These are phyloP conservation scores for Adansonia madagascariensis DNA, from an alignment of 441 rosid genomes.

Conservation along the genomic window DNA sequence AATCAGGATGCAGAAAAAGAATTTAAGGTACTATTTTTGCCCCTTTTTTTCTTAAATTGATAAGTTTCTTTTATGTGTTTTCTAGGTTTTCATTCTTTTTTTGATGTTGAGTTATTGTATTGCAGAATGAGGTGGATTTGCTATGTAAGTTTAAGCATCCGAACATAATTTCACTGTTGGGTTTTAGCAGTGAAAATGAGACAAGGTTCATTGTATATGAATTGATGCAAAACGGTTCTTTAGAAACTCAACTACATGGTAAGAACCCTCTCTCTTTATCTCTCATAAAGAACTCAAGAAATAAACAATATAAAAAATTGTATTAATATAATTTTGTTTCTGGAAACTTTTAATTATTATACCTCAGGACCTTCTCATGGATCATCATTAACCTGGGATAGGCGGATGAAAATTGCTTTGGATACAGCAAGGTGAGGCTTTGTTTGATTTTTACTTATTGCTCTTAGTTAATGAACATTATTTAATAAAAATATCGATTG, in stretches of 20 bases:
- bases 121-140: conserved; percentile 85
- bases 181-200: conserved; percentile 62
- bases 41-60: not conserved
- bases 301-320: not conserved
- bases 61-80: not conserved
- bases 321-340: not conserved
- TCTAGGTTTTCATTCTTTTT: conserved; percentile 1
- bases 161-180: conserved; percentile 72
- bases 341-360: conserved; percentile 4
- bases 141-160: conserved; percentile 76
- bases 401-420: conserved; percentile 88
- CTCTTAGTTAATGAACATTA: not conserved
- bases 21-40: conserved; percentile 58
- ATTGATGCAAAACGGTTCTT: conserved; percentile 83
- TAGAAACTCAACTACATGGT: conserved; percentile 91
- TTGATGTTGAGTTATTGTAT: conserved; percentile 25
- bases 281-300: not conserved
- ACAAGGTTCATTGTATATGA: conserved; percentile 75
- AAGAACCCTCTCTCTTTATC: conserved; percentile 14
- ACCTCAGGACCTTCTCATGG: conserved; percentile 73
- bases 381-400: conserved; percentile 75
- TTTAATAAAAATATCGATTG: conserved; percentile 23
- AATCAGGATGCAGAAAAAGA: conserved; percentile 68
- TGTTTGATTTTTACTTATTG: conserved; percentile 18
- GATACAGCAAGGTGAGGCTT: conserved; percentile 73